These are phyloP conservation scores for Talaromyces liani DNA, from an alignment of 495 filamentous ascomycete species.

Conservation along the genomic window DNA sequence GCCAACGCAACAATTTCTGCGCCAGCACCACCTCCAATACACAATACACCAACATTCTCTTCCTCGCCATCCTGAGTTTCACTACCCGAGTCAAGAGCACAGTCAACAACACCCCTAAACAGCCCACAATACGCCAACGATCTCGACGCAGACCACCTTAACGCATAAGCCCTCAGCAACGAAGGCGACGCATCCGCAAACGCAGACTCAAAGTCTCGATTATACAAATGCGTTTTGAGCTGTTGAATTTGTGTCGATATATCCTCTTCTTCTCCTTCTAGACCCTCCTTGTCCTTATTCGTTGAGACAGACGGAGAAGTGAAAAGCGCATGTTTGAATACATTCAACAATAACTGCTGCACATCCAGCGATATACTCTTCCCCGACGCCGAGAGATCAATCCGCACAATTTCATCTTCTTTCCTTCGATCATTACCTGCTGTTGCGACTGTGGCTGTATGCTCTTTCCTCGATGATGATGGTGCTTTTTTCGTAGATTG, in stretches of 20 bases:
- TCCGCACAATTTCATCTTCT: conserved; percentile 3
- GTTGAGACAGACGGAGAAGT: conserved; percentile 14
- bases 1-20: conserved; percentile 77
- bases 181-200: conserved; percentile 58
- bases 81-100: conserved; percentile 1
- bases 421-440: conserved; percentile 2
- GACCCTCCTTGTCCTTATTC: conserved; percentile 17
- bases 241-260: conserved; percentile 57
- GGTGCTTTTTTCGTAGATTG: background rate
- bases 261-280: conserved; percentile 14
- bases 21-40: conserved; percentile 78
- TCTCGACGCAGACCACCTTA: conserved; percentile 77
- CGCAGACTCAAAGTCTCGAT: conserved; percentile 72
- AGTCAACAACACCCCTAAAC: conserved; percentile 32
- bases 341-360: conserved; percentile 69
- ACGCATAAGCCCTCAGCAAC: conserved; percentile 69
- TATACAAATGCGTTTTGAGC: conserved; percentile 76
- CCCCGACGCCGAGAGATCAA: conserved; percentile 10
- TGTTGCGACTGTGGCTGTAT: background rate
- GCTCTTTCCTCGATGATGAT: background rate
- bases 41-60: conserved; percentile 37
- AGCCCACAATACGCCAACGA: conserved; percentile 71
- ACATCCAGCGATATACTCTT: conserved; percentile 37
- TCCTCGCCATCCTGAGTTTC: background rate
- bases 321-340: conserved; percentile 61